Evolutionary conservation across 106 monocot species (phyloP).

Genomic region (Phalaenopsis aphrodite): DNA sequence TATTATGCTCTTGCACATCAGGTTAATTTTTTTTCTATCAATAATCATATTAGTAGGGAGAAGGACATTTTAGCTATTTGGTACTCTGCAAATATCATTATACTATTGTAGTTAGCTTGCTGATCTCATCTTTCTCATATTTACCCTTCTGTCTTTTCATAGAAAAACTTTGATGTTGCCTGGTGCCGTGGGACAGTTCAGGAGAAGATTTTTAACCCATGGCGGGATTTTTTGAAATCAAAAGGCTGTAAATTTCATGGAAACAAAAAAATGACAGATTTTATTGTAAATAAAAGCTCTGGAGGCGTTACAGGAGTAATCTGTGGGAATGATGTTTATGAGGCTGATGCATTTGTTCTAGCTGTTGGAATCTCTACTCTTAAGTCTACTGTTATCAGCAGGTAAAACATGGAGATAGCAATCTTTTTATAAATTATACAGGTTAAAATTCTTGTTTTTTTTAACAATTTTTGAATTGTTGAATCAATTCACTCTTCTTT

Average conservation of each 20-base stretch:
- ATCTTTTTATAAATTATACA: too few relatives aligned
- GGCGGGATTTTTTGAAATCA: constrained; percentile 32
- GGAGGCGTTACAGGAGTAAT: constrained; percentile 43
- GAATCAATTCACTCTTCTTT: too few relatives aligned
- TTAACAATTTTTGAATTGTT: too few relatives aligned
- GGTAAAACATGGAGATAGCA: constrained; percentile 21
- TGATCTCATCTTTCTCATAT: not conserved
- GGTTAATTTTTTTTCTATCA: constrained; percentile 21
- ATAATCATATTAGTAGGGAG: not conserved
- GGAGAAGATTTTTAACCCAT: constrained; percentile 52
- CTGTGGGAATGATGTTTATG: constrained; percentile 37
- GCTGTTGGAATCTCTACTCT: constrained; percentile 50
- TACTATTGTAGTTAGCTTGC: not conserved
- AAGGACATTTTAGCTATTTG: not conserved
- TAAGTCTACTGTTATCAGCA: constrained; percentile 40
- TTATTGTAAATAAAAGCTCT: constrained; percentile 33
- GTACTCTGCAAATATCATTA: not conserved
- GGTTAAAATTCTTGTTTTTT: too few relatives aligned
- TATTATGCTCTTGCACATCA: constrained; percentile 62
- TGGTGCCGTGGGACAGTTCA: constrained; percentile 60
- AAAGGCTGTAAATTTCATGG: constrained; percentile 45
- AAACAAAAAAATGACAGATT: constrained; percentile 30
- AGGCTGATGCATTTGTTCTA: constrained; percentile 61
- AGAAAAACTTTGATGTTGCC: constrained; percentile 69
- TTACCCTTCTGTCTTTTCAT: constrained; percentile 2